Percentiles rank a stretch among this genome's conserved stretches.
Conservation (phyloP, 2,329 filamentous ascomycete genomes). For the Amesomyces nigricolor region DNA sequence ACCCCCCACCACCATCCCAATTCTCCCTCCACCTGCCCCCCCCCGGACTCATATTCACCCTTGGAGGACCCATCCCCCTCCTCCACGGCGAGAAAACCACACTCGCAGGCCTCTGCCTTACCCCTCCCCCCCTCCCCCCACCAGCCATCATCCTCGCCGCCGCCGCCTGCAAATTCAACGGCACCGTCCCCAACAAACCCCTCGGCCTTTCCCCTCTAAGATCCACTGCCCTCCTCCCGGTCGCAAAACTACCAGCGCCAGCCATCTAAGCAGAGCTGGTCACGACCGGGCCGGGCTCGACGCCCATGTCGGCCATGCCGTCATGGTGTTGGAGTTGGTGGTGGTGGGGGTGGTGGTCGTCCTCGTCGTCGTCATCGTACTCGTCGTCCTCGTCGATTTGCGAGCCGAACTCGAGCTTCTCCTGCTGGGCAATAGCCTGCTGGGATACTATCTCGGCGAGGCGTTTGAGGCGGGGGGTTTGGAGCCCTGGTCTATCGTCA, state of each 20-base stretch:
- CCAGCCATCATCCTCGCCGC: too few relatives aligned
- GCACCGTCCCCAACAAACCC: too few relatives aligned
- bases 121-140: too few relatives aligned
- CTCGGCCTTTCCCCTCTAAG: too few relatives aligned
- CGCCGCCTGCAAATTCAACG: too few relatives aligned
- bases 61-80: too few relatives aligned
- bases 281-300: conserved; percentile 23
- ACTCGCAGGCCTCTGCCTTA: too few relatives aligned
- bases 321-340: neutral
- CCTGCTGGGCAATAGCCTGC: conserved; percentile 92
- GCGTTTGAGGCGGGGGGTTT: conserved; percentile 91
- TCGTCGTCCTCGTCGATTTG: conserved; percentile 39
- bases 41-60: too few relatives aligned
- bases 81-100: too few relatives aligned
- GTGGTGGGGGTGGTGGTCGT: neutral
- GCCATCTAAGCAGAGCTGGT: conserved; percentile 36
- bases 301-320: conserved; percentile 15
- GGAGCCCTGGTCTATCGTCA: conserved; percentile 64
- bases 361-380: conserved; percentile 27
- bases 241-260: conserved; percentile 21
- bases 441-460: conserved; percentile 97
- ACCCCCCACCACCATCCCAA: too few relatives aligned
- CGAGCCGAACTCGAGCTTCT: conserved; percentile 63
- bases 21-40: too few relatives aligned
- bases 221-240: too few relatives aligned